These are phyloP conservation scores for Viola pubescens DNA, from an alignment of 441 rosid species.

Conservation along the genomic window DNA sequence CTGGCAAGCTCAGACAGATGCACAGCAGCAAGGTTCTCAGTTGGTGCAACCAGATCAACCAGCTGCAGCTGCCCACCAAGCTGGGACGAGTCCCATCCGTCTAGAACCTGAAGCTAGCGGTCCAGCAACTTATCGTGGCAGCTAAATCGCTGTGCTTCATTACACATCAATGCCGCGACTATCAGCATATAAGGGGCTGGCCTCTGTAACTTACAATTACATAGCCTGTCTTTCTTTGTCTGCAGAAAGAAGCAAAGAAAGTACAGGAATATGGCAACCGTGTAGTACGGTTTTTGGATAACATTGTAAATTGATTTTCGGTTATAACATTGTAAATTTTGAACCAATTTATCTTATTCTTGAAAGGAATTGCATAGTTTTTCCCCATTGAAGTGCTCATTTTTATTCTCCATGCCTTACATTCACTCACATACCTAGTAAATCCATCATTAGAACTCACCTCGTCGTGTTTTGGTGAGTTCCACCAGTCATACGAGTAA, in stretches of 20 bases:
- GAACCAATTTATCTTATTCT: no score
- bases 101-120: constrained; percentile 20
- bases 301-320: no score
- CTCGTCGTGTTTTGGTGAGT: no score
- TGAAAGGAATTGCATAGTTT: no score
- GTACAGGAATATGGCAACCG: no score
- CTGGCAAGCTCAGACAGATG: constrained; percentile 17
- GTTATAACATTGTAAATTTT: no score
- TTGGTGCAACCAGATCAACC: constrained; percentile 25
- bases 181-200: background rate
- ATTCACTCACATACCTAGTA: no score
- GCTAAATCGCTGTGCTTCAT: background rate
- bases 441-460: no score
- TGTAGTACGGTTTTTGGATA: no score
- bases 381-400: no score
- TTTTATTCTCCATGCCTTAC: no score
- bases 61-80: constrained; percentile 16
- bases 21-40: constrained; percentile 12
- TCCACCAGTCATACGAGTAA: no score
- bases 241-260: background rate
- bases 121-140: constrained; percentile 16
- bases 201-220: background rate
- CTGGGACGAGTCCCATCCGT: constrained; percentile 10
- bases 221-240: background rate
- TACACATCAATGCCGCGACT: background rate